These are phyloP conservation scores for Lentinula sp. DNA, from an alignment of 768 basidiomycete genomes.

Conservation along the genomic window DNA sequence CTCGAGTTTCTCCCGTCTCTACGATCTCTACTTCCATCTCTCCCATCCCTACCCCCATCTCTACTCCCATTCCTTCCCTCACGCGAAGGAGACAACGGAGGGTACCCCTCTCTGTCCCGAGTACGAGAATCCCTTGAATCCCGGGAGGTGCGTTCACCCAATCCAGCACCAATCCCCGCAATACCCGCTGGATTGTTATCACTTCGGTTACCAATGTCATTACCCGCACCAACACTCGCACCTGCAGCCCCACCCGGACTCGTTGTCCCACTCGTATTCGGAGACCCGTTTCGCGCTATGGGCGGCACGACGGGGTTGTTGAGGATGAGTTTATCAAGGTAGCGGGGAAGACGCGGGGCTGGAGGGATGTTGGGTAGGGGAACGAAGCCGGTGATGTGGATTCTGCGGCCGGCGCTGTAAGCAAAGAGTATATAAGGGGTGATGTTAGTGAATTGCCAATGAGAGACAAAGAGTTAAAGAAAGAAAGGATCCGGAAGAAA, in stretches of 20 bases:
- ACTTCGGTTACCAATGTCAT: not conserved
- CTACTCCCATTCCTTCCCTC: not conserved
- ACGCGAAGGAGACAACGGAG: not conserved
- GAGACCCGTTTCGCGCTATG: not conserved
- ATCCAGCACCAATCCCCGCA: not conserved
- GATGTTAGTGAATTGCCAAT: conserved; percentile 15
- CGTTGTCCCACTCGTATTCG: conserved; percentile 16
- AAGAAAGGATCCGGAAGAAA: no score
- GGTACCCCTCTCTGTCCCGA: conserved; percentile 10
- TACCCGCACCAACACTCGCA: conserved; percentile 15
- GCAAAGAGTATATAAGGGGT: not conserved
- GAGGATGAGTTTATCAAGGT: conserved; percentile 91
- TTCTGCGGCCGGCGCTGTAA: not conserved
- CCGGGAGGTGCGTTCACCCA: not conserved
- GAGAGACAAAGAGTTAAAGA: conserved; percentile 13
- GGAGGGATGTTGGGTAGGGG: conserved; percentile 80
- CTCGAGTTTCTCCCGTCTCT: not conserved
- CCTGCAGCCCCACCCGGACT: conserved; percentile 22
- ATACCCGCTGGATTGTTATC: not conserved
- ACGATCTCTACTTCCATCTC: conserved; percentile 7
- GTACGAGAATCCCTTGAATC: not conserved
- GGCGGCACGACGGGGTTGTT: conserved; percentile 41
- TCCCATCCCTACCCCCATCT: conserved; percentile 6
- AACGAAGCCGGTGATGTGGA: conserved; percentile 24
- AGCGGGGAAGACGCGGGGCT: conserved; percentile 83